Evolutionary conservation across 805 yeast genomes (phyloP).

Genomic region (Jamesozyma rosinii): DNA sequence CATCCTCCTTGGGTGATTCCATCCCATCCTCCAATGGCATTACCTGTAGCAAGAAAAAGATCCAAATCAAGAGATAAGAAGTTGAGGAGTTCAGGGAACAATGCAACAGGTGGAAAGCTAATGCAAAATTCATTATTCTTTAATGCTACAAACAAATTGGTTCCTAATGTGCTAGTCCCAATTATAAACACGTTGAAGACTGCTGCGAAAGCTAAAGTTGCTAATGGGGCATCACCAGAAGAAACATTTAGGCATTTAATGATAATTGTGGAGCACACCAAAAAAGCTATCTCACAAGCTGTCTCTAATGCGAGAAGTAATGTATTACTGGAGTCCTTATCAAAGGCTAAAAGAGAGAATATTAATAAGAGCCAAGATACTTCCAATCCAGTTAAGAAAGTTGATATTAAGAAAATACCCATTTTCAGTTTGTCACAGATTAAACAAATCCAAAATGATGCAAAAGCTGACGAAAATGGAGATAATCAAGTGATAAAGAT

Average conservation of each 20-base stretch:
- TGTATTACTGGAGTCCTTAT: neutral
- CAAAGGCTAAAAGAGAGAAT: slow-evolving; percentile 1
- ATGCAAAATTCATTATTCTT: slow-evolving; percentile 8
- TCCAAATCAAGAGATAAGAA: slow-evolving; percentile 6
- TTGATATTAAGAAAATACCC: slow-evolving; percentile 12
- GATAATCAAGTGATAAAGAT: neutral
- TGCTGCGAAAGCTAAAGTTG: slow-evolving; percentile 28
- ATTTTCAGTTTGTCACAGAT: slow-evolving; percentile 18
- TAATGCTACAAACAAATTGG: slow-evolving; percentile 12
- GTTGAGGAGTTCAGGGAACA: slow-evolving; percentile 1
- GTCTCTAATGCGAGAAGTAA: slow-evolving; percentile 1
- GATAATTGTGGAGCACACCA: slow-evolving; percentile 27
- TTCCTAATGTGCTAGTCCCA: slow-evolving; percentile 25
- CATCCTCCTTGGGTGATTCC: slow-evolving; percentile 32
- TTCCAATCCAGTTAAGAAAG: neutral
- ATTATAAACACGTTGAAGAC: slow-evolving; percentile 28
- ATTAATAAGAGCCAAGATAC: neutral
- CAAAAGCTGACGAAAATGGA: neutral
- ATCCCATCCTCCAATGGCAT: slow-evolving; percentile 22
- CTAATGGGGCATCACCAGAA: slow-evolving; percentile 29
- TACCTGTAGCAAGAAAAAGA: slow-evolving; percentile 26
- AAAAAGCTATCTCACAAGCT: slow-evolving; percentile 18
- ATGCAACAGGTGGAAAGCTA: slow-evolving; percentile 1
- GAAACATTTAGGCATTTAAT: slow-evolving; percentile 24
- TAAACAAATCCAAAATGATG: slow-evolving; percentile 8